Conservation (phyloP, 192 early-diverging fungal species). For the Thoreauomyces humboldtii region DNA sequence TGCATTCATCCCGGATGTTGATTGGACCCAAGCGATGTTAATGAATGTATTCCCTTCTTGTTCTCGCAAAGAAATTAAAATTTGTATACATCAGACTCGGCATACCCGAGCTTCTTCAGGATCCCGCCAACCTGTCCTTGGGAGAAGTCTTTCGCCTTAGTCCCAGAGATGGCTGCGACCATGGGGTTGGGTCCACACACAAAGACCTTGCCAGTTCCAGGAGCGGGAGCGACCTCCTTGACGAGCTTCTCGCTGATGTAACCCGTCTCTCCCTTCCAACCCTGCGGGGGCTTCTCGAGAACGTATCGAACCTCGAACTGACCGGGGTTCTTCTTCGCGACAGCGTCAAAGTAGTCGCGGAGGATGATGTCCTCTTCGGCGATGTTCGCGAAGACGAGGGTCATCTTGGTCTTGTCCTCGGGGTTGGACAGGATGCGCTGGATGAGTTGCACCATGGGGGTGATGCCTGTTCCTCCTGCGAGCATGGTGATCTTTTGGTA, state of each 20-base stretch:
- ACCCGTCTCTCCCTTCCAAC: constrained; percentile 72
- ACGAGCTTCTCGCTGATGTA: constrained; percentile 72
- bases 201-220: constrained; percentile 53
- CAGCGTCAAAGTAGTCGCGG: constrained; percentile 59
- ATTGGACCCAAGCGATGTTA: no score
- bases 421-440: constrained; percentile 60
- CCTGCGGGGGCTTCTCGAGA: constrained; percentile 53
- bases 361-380: constrained; percentile 69
- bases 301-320: constrained; percentile 68
- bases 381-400: constrained; percentile 70
- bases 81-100: constrained; percentile 39
- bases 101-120: constrained; percentile 44
- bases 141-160: constrained; percentile 75
- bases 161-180: constrained; percentile 58
- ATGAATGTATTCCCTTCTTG: no score
- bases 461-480: constrained; percentile 85
- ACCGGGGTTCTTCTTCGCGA: constrained; percentile 55
- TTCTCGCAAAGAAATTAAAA: no score
- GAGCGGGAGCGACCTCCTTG: constrained; percentile 63
- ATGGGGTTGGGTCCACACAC: constrained; percentile 59
- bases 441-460: constrained; percentile 78
- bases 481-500: constrained; percentile 73
- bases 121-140: constrained; percentile 47
- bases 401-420: constrained; percentile 67
- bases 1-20: no score